phyloP scores from a whole-genome alignment of 1,139 yeast species.

The Citeromyces hawaiiensis region DNA sequence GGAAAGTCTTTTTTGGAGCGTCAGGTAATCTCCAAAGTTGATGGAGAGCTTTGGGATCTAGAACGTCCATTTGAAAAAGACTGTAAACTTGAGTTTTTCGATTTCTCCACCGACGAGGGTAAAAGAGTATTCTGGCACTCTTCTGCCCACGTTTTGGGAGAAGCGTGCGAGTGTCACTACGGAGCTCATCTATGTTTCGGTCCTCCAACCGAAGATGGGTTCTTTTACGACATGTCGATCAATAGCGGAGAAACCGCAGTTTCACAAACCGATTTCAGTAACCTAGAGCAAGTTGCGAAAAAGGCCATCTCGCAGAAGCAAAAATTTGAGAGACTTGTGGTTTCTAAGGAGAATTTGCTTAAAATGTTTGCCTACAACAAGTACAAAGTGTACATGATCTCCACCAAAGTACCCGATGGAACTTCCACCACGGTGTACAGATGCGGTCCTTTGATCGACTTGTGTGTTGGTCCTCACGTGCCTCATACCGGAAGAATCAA shows the following conservation, averaged over 20 bases:
- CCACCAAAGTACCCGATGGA: slow-evolving; percentile 89
- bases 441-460: slow-evolving; percentile 95
- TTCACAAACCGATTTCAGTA: slow-evolving; percentile 70
- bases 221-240: slow-evolving; percentile 93
- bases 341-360: slow-evolving; percentile 83
- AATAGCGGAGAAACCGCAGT: slow-evolving; percentile 68
- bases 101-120: slow-evolving; percentile 81
- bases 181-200: slow-evolving; percentile 91
- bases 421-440: slow-evolving; percentile 94
- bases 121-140: slow-evolving; percentile 98
- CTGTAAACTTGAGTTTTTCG: slow-evolving; percentile 57
- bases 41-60: slow-evolving; percentile 90
- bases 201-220: slow-evolving; percentile 97
- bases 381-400: slow-evolving; percentile 82
- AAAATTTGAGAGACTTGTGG: slow-evolving; percentile 84
- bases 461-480: slow-evolving; percentile 97
- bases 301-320: slow-evolving; percentile 93
- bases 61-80: slow-evolving; percentile 85
- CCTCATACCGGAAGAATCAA: slow-evolving; percentile 97
- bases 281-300: slow-evolving; percentile 79
- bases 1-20: slow-evolving; percentile 84
- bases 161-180: slow-evolving; percentile 91
- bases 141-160: slow-evolving; percentile 96
- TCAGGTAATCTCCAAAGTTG: slow-evolving; percentile 82
- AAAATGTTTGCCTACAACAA: slow-evolving; percentile 93